Base-by-base conservation (phyloP, 2,329 filamentous ascomycete genomes). In the Scorias spongiosa region DNA sequence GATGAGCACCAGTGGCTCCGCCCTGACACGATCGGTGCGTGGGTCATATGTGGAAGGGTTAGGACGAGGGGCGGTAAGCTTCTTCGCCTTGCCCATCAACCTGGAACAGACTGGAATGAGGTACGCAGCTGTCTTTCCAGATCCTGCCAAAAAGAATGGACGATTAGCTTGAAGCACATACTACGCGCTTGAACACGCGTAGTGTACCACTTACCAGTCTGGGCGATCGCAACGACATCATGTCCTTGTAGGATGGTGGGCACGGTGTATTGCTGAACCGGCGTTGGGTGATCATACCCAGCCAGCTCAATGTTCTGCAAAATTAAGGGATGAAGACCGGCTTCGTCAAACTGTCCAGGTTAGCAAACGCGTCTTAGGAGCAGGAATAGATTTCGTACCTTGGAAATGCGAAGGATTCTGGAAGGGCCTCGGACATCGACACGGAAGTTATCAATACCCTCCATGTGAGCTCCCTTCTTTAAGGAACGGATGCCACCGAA, bases 41-140 rank as follows among this genome's bases (percentile, higher is more conserved):
- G 71, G 63, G 10, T 74, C 65, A 54, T 78, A 81, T 0, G 65
- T 70, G 9, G 39, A 40, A 12, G 41, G 44, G 49, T 81, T 78
- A 0, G 88, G 86, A 4, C 88, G 82, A 39, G 78, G 72, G 5
- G 84, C 88, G 1, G 81, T 80, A 6, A 95, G 67, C 64, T 87
- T 88, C 66, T 87, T 91, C 5, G 84, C 86, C 66, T 96, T 96
- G 20, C 91, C 91, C 86, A 96, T 95, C 17, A 98, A 67, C 61
- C 84, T 82, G 47, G 87, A 93, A 42, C 96, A 57, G 47, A 93
- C 84, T 0, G 91, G 91, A 44, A 95, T 77, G 4, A 98, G 66
- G 57, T 91, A 98, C 0, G 91, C 88, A 0, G 84, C 89, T 0
- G 91, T 98, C 70, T 98, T 98, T 42, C 91, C 91, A 20, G 89